Percentiles rank a stretch among this genome's conserved stretches.
Evolutionary conservation across 768 basidiomycete genomes (phyloP).

Genomic region (Psilocybe tampanensis): DNA sequence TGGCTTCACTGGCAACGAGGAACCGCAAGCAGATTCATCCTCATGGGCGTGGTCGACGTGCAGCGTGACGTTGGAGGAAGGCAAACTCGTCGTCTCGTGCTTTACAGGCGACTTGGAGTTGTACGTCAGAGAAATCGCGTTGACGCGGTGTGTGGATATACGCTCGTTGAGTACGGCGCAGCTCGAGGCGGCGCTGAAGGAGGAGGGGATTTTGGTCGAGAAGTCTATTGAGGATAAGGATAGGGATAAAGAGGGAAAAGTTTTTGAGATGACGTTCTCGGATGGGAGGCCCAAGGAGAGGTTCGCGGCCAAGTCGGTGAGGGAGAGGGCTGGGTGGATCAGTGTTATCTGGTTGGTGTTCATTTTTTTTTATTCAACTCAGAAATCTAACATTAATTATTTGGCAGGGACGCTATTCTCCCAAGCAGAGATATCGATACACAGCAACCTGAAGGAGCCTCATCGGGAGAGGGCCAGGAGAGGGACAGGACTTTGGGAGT

Average conservation of each 20-base stretch:
- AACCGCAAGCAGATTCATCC: conserved; percentile 15
- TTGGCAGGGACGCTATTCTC: conserved; percentile 60
- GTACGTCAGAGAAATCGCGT: conserved; percentile 45
- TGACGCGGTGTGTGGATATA: conserved; percentile 62
- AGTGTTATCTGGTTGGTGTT: conserved; percentile 69
- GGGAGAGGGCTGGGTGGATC: conserved; percentile 73
- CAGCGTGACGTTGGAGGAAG: conserved; percentile 31
- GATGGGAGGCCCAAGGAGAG: conserved; percentile 45
- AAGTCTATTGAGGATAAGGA: conserved; percentile 28
- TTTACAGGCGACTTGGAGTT: conserved; percentile 36
- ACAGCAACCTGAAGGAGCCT: not conserved
- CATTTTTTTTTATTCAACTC: not conserved
- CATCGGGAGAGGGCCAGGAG: not conserved
- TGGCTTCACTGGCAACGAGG: too few relatives aligned
- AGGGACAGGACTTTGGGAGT: not conserved
- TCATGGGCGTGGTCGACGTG: conserved; percentile 54
- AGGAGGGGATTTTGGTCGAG: conserved; percentile 27
- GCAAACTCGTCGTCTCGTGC: conserved; percentile 50
- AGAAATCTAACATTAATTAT: not conserved
- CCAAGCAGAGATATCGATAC: conserved; percentile 27
- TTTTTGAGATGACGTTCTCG: conserved; percentile 69
- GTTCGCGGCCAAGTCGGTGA: conserved; percentile 62
- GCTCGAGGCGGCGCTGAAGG: conserved; percentile 37
- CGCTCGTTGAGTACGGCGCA: conserved; percentile 53
- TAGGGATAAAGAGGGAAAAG: conserved; percentile 41